Conservation (phyloP, 2,329 filamentous ascomycete species). For the Aspergillus thermomutatus region DNA sequence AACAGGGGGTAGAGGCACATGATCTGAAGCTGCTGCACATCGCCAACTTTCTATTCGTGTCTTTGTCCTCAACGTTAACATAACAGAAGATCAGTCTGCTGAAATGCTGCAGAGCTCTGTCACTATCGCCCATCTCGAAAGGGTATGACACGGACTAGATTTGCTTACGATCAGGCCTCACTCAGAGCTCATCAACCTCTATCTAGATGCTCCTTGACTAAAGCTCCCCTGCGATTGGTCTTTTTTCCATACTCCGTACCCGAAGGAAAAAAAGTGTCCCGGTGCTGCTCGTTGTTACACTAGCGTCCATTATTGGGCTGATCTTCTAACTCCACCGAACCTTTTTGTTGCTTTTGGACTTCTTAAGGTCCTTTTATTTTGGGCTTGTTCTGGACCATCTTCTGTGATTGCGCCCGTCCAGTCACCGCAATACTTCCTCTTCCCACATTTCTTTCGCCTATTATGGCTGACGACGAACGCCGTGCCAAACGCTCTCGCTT, state of each 20-base stretch:
- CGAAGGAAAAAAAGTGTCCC: background rate
- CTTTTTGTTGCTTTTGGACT: constrained; percentile 6
- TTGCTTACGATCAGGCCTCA: background rate
- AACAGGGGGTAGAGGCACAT: background rate
- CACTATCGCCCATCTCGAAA: background rate
- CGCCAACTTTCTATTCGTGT: background rate
- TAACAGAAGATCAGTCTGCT: background rate
- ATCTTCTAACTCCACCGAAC: constrained; percentile 14
- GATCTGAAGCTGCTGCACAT: background rate
- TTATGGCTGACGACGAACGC: constrained; percentile 75
- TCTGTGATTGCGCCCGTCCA: background rate
- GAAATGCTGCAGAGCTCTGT: background rate
- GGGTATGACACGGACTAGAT: background rate
- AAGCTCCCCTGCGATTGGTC: background rate
- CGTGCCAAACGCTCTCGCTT: constrained; percentile 85
- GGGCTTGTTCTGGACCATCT: background rate
- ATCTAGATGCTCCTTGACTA: background rate
- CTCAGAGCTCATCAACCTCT: background rate
- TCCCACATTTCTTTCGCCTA: constrained; percentile 4
- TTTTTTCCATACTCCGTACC: background rate
- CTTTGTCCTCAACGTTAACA: background rate
- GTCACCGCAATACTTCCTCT: background rate
- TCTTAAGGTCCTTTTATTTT: constrained; percentile 9
- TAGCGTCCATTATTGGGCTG: constrained; percentile 13
- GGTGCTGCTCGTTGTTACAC: constrained; percentile 5